Evolutionary conservation across 345 rosid genomes (phyloP), one percentile per base, ranked within the genome.

Genomic region (Rhodomyrtus tomentosa): DNA sequence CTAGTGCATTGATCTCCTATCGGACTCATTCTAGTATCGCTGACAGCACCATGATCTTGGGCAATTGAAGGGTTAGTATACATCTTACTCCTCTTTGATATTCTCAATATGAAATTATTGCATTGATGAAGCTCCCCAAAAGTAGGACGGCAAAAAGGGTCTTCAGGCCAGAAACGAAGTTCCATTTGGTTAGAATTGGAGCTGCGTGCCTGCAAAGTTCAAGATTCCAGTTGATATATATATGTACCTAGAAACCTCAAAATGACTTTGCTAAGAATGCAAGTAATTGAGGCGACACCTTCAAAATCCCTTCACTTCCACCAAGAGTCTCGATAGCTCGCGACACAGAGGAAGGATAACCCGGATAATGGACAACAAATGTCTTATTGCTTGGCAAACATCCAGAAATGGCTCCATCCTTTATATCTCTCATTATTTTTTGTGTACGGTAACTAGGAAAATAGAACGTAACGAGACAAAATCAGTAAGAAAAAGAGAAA

Each of bases 121-220:
- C 82, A 82, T 74, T 85, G 87, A 85, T 88, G 93, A 86, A 89
- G 93, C 87, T 91, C 92, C 53, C 98, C 99, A 88, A 87, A 91
- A 5, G 93, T 89, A 83, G 98, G 98, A 89, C 91, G 98, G 20
- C 96, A 94, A 83, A 90, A 93, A 2, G 98, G 98, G 84, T 96
- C 99, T 83, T 95, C 95, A 5, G 99, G 99, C 45, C 98, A 98
- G 87, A 95, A 96, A 85, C 83, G 89, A 45, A 96, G 93, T 92
- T 93, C 96, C 88, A 95, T 85, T 87, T 91, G 94, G 86, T 91
- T 93, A 24, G 93, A 88, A 42, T 83, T 73, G 27, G 93, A 93
- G 82, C 89, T 90, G 74, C 95, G 94, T 72, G 92, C 94, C 98
- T 95, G 89, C 87, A 84, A 86, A 82, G 27, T 49, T 16, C n/a